phyloP scores from a whole-genome alignment of 2,329 filamentous ascomycete genomes.

The Monosporascus sp. region DNA sequence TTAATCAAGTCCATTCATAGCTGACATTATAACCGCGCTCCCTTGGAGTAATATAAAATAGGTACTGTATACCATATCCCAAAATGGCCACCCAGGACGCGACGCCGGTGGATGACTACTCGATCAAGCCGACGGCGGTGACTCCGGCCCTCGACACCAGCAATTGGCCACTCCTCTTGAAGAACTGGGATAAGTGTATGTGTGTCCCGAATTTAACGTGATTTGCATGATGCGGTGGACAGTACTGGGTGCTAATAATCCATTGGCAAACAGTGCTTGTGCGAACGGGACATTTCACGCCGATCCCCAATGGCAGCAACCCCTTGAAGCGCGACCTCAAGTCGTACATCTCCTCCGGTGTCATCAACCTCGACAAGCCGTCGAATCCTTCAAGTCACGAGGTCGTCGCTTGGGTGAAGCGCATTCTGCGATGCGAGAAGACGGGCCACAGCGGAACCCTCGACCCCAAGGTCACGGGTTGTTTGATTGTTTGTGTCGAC shows the following conservation, averaged over 20 bases:
- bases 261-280: constrained; percentile 62
- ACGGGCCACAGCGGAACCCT: constrained; percentile 98
- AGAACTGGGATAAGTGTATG: constrained; percentile 91
- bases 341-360: constrained; percentile 92
- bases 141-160: constrained; percentile 77
- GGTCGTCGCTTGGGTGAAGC: constrained; percentile 98
- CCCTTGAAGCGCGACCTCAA: constrained; percentile 93
- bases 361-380: constrained; percentile 97
- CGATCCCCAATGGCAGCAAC: constrained; percentile 87
- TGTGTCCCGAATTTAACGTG: constrained; percentile 19
- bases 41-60: neutral
- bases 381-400: constrained; percentile 98
- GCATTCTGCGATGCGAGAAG: constrained; percentile 92
- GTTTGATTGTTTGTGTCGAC: constrained; percentile 77
- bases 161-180: constrained; percentile 87
- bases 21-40: neutral
- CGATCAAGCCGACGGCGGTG: constrained; percentile 84
- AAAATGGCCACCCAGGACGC: constrained; percentile 14
- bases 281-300: constrained; percentile 93
- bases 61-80: neutral
- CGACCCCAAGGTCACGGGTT: constrained; percentile 96
- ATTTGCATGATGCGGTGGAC: neutral
- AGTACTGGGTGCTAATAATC: constrained; percentile 16
- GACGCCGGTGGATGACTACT: constrained; percentile 21
- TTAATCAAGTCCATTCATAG: neutral